These are phyloP conservation scores for Colletotrichum karsti DNA, from an alignment of 2,329 filamentous ascomycete genomes.

Conservation along the genomic window DNA sequence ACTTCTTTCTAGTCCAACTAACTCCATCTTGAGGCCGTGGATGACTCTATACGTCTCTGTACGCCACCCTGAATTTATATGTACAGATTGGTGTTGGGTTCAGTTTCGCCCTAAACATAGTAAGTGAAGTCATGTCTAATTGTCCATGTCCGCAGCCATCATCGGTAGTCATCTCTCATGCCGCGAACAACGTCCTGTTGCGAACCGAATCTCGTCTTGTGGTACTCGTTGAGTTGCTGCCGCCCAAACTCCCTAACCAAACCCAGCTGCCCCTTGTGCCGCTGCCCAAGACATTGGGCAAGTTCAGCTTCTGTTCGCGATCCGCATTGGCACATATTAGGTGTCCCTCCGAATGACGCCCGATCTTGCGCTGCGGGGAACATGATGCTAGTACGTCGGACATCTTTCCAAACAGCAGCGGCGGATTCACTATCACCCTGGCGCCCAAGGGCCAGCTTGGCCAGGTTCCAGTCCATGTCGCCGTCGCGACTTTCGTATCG, in stretches of 20 bases:
- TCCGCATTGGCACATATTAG: slow-evolving; percentile 37
- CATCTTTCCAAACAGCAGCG: slow-evolving; percentile 32
- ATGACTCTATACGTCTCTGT: no score
- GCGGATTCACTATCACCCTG: slow-evolving; percentile 17
- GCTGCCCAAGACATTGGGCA: slow-evolving; percentile 33
- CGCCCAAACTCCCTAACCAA: slow-evolving; percentile 39
- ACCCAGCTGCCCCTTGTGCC: slow-evolving; percentile 39
- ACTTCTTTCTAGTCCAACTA: no score
- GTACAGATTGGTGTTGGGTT: no score
- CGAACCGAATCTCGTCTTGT: slow-evolving; percentile 14
- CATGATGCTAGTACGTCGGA: slow-evolving; percentile 41
- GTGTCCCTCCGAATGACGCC: slow-evolving; percentile 37
- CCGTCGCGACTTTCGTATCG: slow-evolving; percentile 35
- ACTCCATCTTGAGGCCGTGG: no score
- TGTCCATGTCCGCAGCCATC: no score
- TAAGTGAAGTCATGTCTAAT: no score
- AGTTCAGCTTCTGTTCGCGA: slow-evolving; percentile 34
- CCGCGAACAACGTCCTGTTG: slow-evolving; percentile 27
- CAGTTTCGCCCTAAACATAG: no score
- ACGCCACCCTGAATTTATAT: no score
- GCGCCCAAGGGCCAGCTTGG: slow-evolving; percentile 35
- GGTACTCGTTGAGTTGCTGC: slow-evolving; percentile 31
- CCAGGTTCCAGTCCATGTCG: slow-evolving; percentile 39
- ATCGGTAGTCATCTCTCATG: slow-evolving; percentile 20
- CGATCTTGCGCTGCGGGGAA: slow-evolving; percentile 34